Evolutionary conservation across 2,329 filamentous ascomycete species (phyloP), one percentile per base, ranked within the genome.

Genomic region (Colletotrichum lindemuthianum): DNA sequence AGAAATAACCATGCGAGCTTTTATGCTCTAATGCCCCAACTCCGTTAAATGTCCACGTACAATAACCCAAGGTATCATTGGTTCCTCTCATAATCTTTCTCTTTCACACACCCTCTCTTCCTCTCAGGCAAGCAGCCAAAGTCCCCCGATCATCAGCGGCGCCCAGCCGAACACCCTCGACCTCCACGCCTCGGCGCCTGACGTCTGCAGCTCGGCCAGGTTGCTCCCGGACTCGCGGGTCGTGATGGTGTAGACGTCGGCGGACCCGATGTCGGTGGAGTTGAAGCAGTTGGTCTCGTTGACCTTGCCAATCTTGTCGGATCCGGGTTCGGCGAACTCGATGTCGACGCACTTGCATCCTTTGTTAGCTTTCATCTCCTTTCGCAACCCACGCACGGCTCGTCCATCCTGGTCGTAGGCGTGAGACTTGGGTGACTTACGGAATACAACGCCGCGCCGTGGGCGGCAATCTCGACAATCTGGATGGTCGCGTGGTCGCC

Each of bases 401-500:
- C 24, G 24, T 4, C 24, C 24, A 24, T 24, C 24, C 24, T 24
- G 24, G 5, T 24, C 24, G 5, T 8, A 33, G 11, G 24, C 45
- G 24, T 16, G 55, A 13, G 9, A 37, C 39, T 44, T 6, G 41
- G 43, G 34, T 15, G 50, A 80, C 90, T 70, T 82, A 94, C 92
- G 66, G 91, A 93, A 74, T 90, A 97, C 43, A 97, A 77, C 6
- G 92, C 84, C 2, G 92, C 94, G 3, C 94, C 94, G 73, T 97
- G 93, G 65, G 92, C 81, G 12, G 94, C 94, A 8, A 88, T 79
- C 81, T 97, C 92, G 33, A 97, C 89, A 3, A 97, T 78, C 74
- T 97, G 94, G 63, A 97, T 96, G 0, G 94, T 97, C 32, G 93
- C 93, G 74, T 92, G 89, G 79, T 97, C 92, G n/a, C 96, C 96